phyloP scores from a whole-genome alignment of 805 yeast species.

The Candida lessepsii region DNA sequence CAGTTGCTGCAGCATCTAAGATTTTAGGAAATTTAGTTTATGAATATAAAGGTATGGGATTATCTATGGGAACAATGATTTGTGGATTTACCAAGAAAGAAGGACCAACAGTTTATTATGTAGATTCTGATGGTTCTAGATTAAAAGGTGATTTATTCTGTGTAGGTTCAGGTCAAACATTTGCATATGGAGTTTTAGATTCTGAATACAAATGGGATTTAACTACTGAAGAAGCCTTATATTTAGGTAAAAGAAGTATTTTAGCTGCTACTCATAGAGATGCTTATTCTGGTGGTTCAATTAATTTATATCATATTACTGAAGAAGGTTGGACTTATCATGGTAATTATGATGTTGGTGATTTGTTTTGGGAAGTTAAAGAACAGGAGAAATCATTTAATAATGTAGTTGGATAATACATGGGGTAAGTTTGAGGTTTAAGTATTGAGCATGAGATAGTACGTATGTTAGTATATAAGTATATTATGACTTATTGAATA shows the following conservation, averaged over 20 bases:
- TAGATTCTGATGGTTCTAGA: slow-evolving; percentile 96
- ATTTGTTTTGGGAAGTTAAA: slow-evolving; percentile 87
- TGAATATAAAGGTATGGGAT: slow-evolving; percentile 95
- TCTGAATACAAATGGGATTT: slow-evolving; percentile 91
- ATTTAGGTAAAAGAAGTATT: slow-evolving; percentile 91
- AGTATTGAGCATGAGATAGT: not conserved
- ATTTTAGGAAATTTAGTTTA: slow-evolving; percentile 87
- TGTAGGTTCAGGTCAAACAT: slow-evolving; percentile 99
- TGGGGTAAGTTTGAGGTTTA: not conserved
- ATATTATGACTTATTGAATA: too few relatives aligned
- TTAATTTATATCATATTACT: slow-evolving; percentile 88
- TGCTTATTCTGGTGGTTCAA: slow-evolving; percentile 96
- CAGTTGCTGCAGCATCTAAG: slow-evolving; percentile 96
- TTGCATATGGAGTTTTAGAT: slow-evolving; percentile 97
- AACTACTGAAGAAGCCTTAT: slow-evolving; percentile 88
- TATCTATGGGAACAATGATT: slow-evolving; percentile 98
- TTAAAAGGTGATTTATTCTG: slow-evolving; percentile 92
- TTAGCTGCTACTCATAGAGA: slow-evolving; percentile 98
- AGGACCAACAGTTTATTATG: slow-evolving; percentile 94
- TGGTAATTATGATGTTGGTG: slow-evolving; percentile 92
- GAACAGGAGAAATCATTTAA: slow-evolving; percentile 86
- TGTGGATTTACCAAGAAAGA: slow-evolving; percentile 96
- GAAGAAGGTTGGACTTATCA: slow-evolving; percentile 95
- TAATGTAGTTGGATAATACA: slow-evolving; percentile 57
- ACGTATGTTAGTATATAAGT: too few relatives aligned